These are phyloP conservation scores for Ascochyta viciae-villosae DNA, from an alignment of 2,329 filamentous ascomycete genomes.

Conservation along the genomic window DNA sequence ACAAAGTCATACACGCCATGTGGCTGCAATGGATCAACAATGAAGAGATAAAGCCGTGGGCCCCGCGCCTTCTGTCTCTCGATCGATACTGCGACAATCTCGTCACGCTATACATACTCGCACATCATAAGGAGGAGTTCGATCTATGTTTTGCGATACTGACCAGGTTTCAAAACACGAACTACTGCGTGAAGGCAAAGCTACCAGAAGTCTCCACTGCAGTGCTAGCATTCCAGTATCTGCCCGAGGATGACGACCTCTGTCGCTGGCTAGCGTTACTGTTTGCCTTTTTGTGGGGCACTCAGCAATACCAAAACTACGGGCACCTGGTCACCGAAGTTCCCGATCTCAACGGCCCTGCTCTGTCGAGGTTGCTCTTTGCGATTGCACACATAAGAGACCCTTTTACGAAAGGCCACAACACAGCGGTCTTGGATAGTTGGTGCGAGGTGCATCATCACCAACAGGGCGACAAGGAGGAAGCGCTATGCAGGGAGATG, in stretches of 20 bases:
- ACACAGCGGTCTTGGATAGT: conserved; percentile 10
- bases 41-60: not conserved
- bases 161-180: conserved; percentile 24
- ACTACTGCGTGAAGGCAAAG: not conserved
- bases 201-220: conserved; percentile 2
- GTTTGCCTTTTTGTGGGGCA: conserved; percentile 22
- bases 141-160: conserved; percentile 17
- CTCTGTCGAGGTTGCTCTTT: conserved; percentile 20
- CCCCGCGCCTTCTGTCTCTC: not conserved
- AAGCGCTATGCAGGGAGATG: conserved; percentile 4
- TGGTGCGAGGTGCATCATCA: conserved; percentile 27
- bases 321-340: conserved; percentile 3
- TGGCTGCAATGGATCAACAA: not conserved
- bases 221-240: conserved; percentile 19
- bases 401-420: conserved; percentile 14
- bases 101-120: conserved; percentile 23
- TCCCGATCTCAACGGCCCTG: not conserved
- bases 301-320: conserved; percentile 7
- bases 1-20: not conserved
- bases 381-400: conserved; percentile 12
- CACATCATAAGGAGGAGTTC: not conserved
- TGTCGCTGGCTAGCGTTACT: conserved; percentile 28
- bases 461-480: conserved; percentile 1
- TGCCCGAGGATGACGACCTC: conserved; percentile 15
- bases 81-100: conserved; percentile 24